Base-by-base conservation (phyloP, 164 flowering plant genomes). In the Cinnamomum micranthum region DNA sequence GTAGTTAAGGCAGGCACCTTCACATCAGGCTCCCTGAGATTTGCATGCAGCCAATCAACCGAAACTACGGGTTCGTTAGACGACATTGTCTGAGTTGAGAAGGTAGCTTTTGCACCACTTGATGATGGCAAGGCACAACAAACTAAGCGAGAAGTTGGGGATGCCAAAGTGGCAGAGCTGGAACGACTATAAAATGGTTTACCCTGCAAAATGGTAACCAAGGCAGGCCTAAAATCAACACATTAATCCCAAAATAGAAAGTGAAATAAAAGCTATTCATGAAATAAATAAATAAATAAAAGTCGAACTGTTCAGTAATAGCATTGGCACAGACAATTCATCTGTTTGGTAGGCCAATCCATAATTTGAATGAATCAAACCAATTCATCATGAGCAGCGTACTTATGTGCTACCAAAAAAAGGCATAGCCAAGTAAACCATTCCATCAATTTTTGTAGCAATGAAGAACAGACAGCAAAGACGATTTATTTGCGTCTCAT, bases 31-130 rank as follows among this genome's bases (percentile, higher is more conserved):
- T 85, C 91, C 82, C 81, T 84, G 50, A 94, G 86, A 79, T 96
- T 92, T n/a, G 91, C 81, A 83, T 89, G 91, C 66, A 96, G 92
- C 97, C 95, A 91, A 72, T 96, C 98, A 80, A 85, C 97, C 25
- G 98, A 92, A 80, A 96, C 96, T 81, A 94, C 92, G 77, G 99
- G 97, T 69, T 96, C 97, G 71, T 66, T 83, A 41, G 88, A 77
- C 27, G 97, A 74, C 72, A 87, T 59, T 55, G 95, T 83, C 41
- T 78, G 80, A 31, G 87, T 82, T 0, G 90, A 77, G 76, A 76
- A 90, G 47, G 82, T 59, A 79, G 84, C 79, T 79, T 73, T 85
- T 62, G 67, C 71, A 22, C 87, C 88, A 70, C 31, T 71, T 31
- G 89, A 71, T 22, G 88, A 81, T 79, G 85, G 80, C 87, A 89